Evolutionary conservation across 2,329 filamentous ascomycete genomes (phyloP), one percentile per base, ranked within the genome.

Genomic region (Apiospora aurea): DNA sequence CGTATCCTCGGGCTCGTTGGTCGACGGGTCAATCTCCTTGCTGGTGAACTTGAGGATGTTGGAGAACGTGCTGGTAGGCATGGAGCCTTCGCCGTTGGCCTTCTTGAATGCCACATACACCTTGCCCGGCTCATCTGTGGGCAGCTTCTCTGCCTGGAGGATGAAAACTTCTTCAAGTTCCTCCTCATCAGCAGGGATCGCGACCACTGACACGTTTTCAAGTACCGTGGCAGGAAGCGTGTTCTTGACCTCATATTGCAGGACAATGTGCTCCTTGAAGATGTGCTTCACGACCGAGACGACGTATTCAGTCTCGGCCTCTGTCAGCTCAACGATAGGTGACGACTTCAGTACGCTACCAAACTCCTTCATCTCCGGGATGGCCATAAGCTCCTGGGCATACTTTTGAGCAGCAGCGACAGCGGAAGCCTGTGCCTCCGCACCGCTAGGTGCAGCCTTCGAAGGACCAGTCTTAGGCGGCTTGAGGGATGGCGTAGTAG

Each of bases 191-290:
- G 91, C 86, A 5, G 95, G 94, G 0, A 92, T 92, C 43, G 93
- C 93, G 24, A 95, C 89, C 51, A 97, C 90, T 0, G 94, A 94
- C 21, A 97, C 94, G 74, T 97, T 94, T 81, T 97, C 94, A 46
- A 98, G 87, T 41, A 99, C 90, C 21, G 95, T 97, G 73, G 95
- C 94, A 16, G 94, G 92, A 14, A 99, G 88, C 2, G 96, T 99
- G 86, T 99, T 99, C 88, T 97, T 98, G 82, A 99, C 91, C 80
- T 98, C 94, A 82, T 96, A 99, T 80, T 99, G 96, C 71, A 99
- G 86, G 46, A 99, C 96, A 79, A 99, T 87, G 80, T 98, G 94
- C 81, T 97, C 94, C 85, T 97, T 97, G 91, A 98, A 99, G 79
- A 99, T 91, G 81, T 99, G 96, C 87, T 99, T 99, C 83, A 98